Percentiles rank a stretch among this genome's conserved stretches.
These are phyloP conservation scores for Colletotrichum theobromicola DNA, from an alignment of 2,329 filamentous ascomycete species.

Conservation along the genomic window DNA sequence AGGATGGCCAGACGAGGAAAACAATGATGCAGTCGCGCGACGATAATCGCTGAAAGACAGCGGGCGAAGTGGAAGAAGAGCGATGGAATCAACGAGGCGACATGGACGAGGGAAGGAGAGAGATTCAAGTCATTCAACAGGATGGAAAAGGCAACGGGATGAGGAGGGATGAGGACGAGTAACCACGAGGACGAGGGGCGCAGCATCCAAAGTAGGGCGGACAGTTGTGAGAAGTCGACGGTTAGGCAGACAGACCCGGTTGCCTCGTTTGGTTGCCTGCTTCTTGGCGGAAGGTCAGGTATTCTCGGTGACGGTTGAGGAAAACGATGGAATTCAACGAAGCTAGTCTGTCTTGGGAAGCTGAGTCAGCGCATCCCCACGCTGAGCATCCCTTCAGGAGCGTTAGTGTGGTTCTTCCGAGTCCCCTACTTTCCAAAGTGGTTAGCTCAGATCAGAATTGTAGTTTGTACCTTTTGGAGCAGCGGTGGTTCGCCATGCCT, in stretches of 20 bases:
- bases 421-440: not conserved
- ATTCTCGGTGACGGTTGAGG: not conserved
- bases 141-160: not conserved
- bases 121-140: conserved; percentile 2
- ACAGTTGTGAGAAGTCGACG: not conserved
- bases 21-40: not conserved
- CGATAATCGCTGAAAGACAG: not conserved
- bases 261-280: not conserved
- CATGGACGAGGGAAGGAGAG: not conserved
- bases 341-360: not conserved
- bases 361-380: not conserved
- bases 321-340: not conserved
- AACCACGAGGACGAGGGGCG: not conserved
- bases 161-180: not conserved
- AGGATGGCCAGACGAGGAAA: not conserved
- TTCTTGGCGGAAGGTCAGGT: not conserved
- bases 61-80: conserved; percentile 5
- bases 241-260: not conserved
- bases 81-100: not conserved
- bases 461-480: not conserved
- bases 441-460: not conserved
- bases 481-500: not conserved
- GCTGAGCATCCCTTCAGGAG: no score
- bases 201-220: not conserved
- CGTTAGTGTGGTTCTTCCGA: no score